These are phyloP conservation scores for Trypanosoma brucei DNA, from an alignment of 208 protist genomes.

Conservation along the genomic window DNA sequence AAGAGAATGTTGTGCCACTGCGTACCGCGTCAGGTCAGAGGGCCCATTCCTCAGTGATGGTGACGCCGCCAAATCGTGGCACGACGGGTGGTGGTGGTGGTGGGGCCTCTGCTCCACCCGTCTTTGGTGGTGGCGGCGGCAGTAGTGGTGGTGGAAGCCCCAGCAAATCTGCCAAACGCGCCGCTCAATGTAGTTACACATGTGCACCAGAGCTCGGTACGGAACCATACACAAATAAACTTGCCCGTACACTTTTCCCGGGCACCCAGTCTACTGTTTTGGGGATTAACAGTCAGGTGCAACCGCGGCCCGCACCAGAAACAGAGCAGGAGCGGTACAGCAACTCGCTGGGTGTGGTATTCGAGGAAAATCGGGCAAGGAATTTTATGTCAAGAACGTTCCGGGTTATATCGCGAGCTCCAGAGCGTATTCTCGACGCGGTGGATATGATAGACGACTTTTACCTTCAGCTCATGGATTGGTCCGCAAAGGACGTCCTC, in stretches of 20 bases:
- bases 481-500: conserved; percentile 87
- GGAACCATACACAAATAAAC: conserved; percentile 77
- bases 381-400: conserved; percentile 83
- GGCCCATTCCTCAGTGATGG: conserved; percentile 18
- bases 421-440: conserved; percentile 97
- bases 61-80: conserved; percentile 12
- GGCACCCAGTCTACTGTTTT: conserved; percentile 72
- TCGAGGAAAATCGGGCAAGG: conserved; percentile 65
- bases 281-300: conserved; percentile 33
- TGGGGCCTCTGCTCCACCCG: neutral
- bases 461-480: conserved; percentile 99
- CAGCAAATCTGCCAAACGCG: conserved; percentile 10
- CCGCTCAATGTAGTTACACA: conserved; percentile 9
- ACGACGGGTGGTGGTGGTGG: neutral
- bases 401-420: conserved; percentile 88
- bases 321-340: conserved; percentile 53
- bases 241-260: conserved; percentile 70
- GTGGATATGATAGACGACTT: conserved; percentile 98
- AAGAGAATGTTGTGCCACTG: conserved; percentile 58
- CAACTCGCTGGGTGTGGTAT: conserved; percentile 75
- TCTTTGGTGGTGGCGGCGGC: conserved; percentile 5
- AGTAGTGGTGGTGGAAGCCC: conserved; percentile 9
- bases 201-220: conserved; percentile 26
- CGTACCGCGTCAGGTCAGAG: conserved; percentile 26
- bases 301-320: conserved; percentile 11